Evolutionary conservation across 345 rosid species (phyloP).

Genomic region (Eucalyptus tenuipes): DNA sequence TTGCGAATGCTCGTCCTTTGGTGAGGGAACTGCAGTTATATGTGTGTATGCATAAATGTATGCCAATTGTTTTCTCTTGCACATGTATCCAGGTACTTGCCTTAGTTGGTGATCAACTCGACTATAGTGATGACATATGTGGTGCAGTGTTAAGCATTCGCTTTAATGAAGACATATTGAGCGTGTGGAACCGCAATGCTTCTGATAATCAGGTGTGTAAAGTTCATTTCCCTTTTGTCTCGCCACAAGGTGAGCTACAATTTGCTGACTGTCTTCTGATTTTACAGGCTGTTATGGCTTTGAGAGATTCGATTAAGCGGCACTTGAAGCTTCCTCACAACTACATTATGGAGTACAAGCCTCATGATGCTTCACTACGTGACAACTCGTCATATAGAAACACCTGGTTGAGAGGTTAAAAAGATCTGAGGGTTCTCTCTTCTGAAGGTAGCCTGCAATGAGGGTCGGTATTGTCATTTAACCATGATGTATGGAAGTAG

Average conservation of each 20-base stretch:
- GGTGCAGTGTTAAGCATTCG: conserved; percentile 94
- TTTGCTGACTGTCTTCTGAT: background rate
- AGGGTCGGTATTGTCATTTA: background rate
- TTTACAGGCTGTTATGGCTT: conserved; percentile 78
- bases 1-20: background rate
- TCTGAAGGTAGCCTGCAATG: background rate
- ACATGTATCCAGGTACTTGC: conserved; percentile 65
- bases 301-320: conserved; percentile 76
- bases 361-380: conserved; percentile 85
- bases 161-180: conserved; percentile 83
- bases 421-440: background rate
- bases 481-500: background rate
- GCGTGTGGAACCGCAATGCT: conserved; percentile 89
- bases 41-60: background rate
- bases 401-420: conserved; percentile 93
- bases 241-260: background rate
- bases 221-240: background rate
- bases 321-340: conserved; percentile 86
- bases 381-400: conserved; percentile 91
- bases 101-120: conserved; percentile 85
- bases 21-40: background rate
- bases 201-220: conserved; percentile 77
- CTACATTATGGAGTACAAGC: conserved; percentile 96
- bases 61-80: background rate
- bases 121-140: conserved; percentile 68